Conservation (phyloP, 73 alveolate genomes). For the Durusdinium trenchii region DNA sequence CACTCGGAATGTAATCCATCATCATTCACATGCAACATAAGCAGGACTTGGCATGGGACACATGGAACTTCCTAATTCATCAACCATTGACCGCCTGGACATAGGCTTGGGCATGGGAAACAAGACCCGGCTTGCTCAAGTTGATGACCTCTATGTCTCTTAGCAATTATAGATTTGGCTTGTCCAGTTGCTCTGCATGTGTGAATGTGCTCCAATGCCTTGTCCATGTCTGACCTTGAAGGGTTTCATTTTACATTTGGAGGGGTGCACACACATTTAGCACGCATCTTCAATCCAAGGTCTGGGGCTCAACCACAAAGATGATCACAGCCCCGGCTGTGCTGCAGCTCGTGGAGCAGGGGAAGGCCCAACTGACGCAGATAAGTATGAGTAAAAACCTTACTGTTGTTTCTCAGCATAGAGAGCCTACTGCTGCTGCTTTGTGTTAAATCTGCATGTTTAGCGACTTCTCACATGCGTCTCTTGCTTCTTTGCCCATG, state of each 20-base stretch:
- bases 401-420: neutral
- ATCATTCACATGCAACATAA: too few relatives aligned
- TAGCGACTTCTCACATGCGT: neutral
- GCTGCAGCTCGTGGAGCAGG: constrained; percentile 85
- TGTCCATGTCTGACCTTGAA: neutral
- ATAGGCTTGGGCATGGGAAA: constrained; percentile 79
- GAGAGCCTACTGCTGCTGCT: too few relatives aligned
- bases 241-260: neutral
- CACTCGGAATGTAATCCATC: too few relatives aligned
- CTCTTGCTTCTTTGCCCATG: neutral
- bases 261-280: too few relatives aligned
- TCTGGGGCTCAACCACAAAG: constrained; percentile 95
- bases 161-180: neutral
- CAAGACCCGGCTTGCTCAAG: constrained; percentile 54
- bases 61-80: too few relatives aligned
- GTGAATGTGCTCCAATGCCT: too few relatives aligned
- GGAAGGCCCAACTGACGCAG: constrained; percentile 11
- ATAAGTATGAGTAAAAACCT: neutral
- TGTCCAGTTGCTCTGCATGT: too few relatives aligned
- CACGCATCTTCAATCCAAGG: too few relatives aligned
- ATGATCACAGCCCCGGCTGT: constrained; percentile 93
- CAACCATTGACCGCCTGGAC: neutral
- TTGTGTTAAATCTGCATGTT: neutral
- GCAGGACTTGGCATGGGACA: too few relatives aligned
- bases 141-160: constrained; percentile 48